Conservation (phyloP, 164 flowering plant species). For the Brasenia schreberi region DNA sequence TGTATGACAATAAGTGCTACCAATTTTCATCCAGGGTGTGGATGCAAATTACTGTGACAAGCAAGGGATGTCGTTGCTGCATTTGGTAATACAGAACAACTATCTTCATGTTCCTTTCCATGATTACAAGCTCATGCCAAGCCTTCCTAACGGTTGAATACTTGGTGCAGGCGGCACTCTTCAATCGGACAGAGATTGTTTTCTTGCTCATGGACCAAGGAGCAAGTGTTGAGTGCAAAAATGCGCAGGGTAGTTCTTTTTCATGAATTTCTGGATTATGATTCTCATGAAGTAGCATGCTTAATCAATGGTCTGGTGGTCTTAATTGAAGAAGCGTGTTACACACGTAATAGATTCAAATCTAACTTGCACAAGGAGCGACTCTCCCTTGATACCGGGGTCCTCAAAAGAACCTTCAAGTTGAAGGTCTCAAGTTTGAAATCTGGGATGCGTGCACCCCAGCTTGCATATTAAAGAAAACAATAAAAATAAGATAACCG, state of each 20-base stretch:
- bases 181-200: constrained; percentile 78
- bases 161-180: constrained; percentile 70
- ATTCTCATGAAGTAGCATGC: too few species aligned
- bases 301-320: too few species aligned
- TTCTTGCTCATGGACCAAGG: constrained; percentile 83
- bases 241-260: constrained; percentile 67
- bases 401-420: too few species aligned
- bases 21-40: constrained; percentile 54
- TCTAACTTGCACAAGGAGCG: too few species aligned
- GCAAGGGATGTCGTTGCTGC: constrained; percentile 80
- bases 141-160: not conserved
- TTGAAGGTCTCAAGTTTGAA: too few species aligned
- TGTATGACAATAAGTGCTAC: not conserved
- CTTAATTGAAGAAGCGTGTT: too few species aligned
- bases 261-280: not conserved
- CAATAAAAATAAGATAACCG: too few species aligned
- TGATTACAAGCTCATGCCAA: not conserved
- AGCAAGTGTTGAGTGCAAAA: constrained; percentile 58
- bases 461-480: too few species aligned
- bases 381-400: too few species aligned
- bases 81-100: constrained; percentile 43
- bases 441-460: too few species aligned
- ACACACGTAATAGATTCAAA: too few species aligned
- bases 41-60: constrained; percentile 93
- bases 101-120: not conserved